Evolutionary conservation across 2,329 filamentous ascomycete species (phyloP).

Genomic region (Pezicula radicicola): DNA sequence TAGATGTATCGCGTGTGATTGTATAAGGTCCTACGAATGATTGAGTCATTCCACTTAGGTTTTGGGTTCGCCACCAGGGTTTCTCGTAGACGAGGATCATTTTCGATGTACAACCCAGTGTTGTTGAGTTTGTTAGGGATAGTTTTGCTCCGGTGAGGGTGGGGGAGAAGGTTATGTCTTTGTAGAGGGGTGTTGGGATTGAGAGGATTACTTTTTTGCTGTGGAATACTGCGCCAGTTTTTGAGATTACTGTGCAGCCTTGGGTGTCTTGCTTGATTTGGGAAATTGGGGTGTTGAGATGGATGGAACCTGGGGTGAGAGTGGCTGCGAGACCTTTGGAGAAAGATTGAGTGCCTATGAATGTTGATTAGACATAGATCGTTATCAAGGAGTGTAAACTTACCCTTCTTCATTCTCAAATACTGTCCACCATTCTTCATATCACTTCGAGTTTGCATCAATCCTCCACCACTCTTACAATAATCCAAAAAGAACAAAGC

Average conservation of each 20-base stretch:
- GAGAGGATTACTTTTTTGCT: conserved; percentile 40
- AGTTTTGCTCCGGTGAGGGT: conserved; percentile 34
- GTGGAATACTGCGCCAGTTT: background rate
- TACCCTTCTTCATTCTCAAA: conserved; percentile 16
- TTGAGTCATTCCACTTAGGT: conserved; percentile 35
- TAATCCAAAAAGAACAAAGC: conserved; percentile 55
- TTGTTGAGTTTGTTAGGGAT: conserved; percentile 31
- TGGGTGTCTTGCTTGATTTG: conserved; percentile 5
- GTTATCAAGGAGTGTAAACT: background rate
- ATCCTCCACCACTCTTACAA: conserved; percentile 47
- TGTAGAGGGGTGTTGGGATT: conserved; percentile 44
- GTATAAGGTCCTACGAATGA: conserved; percentile 34
- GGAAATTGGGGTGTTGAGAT: conserved; percentile 10
- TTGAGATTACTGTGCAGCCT: conserved; percentile 4
- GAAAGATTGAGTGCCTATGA: conserved; percentile 13
- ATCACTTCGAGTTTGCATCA: conserved; percentile 51
- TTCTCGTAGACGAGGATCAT: conserved; percentile 17
- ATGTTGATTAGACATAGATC: background rate
- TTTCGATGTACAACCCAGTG: conserved; percentile 44
- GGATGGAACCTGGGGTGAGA: conserved; percentile 8
- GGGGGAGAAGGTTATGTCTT: conserved; percentile 43
- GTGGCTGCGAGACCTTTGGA: conserved; percentile 9
- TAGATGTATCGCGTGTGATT: conserved; percentile 38
- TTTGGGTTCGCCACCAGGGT: conserved; percentile 19
- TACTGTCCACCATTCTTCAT: conserved; percentile 42